phyloP scores from a whole-genome alignment of 208 protist species.

The Acanthamoeba castellanii region DNA sequence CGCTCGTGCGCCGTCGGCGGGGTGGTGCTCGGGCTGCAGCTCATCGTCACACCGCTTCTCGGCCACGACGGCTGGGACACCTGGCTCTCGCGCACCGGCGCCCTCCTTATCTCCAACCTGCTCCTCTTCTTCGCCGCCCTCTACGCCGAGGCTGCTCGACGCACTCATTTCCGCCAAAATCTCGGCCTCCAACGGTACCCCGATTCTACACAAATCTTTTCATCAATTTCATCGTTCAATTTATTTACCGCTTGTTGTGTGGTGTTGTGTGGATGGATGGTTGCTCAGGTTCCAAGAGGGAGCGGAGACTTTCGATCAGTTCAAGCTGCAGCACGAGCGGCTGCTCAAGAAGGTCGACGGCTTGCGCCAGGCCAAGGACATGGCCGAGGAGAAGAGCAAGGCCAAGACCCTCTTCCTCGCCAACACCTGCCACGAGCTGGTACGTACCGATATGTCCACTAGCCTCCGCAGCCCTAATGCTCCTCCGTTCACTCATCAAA shows the following conservation, averaged over 20 bases:
- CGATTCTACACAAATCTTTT: neutral
- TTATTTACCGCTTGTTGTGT: neutral
- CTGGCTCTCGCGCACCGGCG: constrained; percentile 1
- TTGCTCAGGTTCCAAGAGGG: constrained; percentile 27
- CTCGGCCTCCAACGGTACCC: constrained; percentile 21
- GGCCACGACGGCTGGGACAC: neutral
- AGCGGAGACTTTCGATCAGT: constrained; percentile 12
- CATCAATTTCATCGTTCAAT: neutral
- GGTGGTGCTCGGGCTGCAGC: neutral
- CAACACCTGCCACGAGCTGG: constrained; percentile 60
- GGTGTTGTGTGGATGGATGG: too few relatives aligned
- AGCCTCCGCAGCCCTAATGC: too few relatives aligned
- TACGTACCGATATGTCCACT: neutral
- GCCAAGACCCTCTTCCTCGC: constrained; percentile 50
- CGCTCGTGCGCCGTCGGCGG: constrained; percentile 36
- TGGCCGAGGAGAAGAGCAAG: constrained; percentile 48
- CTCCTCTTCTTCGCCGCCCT: constrained; percentile 46
- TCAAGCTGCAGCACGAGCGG: constrained; percentile 40
- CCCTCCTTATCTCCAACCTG: constrained; percentile 21
- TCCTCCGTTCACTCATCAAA: too few relatives aligned
- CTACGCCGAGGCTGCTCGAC: constrained; percentile 18
- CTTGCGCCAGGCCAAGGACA: constrained; percentile 20
- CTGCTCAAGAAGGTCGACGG: constrained; percentile 47
- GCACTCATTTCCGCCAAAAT: constrained; percentile 47
- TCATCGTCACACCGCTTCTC: neutral